Evolutionary conservation across 2,329 filamentous ascomycete genomes (phyloP), one percentile per base, ranked within the genome.

Genomic region (Chaetomium strumarium): DNA sequence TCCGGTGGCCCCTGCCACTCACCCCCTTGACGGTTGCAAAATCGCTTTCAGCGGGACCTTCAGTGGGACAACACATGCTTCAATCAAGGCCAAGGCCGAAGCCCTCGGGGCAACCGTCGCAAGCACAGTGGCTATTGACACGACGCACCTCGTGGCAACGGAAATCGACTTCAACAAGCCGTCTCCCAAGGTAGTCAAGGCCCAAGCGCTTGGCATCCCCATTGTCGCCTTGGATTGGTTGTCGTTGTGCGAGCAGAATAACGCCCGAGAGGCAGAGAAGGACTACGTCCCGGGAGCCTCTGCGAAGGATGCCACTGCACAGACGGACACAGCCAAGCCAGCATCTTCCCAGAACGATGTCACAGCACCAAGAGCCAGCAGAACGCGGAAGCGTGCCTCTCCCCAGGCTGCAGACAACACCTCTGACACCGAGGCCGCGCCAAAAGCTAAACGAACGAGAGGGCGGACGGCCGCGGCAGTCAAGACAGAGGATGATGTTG

Each of bases 21-120:
- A n/a, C n/a, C n/a, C 64, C 2, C 68, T 85, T 3, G 66, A 72
- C 1, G 77, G 74, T 5, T 74, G 68, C 59, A 69, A 70, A 6
- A 70, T 88, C 41, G 78, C 76, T 19, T 64, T 86, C 24, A 83
- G 79, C 52, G 85, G 85, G 55, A 77, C 76, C 5, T 83, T 88
- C 58, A 68, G 75, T 1, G 70, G 72, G 6, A 66, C 72, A 24
- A 78, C 74, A 3, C 82, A 87, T 56, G 65, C 66, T 6, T 64
- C 67, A 0, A 65, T 83, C 5, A 74, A 79, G 55, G 62, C 66
- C 19, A 66, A 73, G 43, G 70, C 82, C 49, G 67, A 63, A 11
- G 59, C 65, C 4, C 71, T 82, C 7, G 82, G 82, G 16, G 82
- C 72, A 9, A 63, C 63, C 2, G 65, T 77, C 31, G 70, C 70